These are phyloP conservation scores for Boehmeria nivea DNA, from an alignment of 306 rosid species.

Conservation along the genomic window DNA sequence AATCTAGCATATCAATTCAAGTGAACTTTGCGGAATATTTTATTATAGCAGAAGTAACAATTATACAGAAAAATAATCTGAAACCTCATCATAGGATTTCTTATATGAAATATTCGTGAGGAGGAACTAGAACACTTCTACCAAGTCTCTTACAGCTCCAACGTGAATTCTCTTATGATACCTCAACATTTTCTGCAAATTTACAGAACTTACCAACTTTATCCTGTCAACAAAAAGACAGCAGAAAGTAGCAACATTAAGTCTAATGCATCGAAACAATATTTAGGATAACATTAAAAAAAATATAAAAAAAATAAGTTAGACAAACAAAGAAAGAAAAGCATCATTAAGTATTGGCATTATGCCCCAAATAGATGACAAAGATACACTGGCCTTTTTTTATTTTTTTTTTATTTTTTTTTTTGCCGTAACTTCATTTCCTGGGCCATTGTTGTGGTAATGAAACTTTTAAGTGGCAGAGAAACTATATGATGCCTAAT, in stretches of 20 bases:
- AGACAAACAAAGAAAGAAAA: neutral
- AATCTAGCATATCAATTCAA: neutral
- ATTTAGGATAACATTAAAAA: neutral
- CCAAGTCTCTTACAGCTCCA: slow-evolving; percentile 36
- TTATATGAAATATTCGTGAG: neutral
- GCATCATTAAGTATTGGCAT: neutral
- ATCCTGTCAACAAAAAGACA: slow-evolving; percentile 60
- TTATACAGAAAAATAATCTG: no score
- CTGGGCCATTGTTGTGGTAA: no score
- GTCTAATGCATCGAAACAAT: neutral
- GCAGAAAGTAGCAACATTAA: slow-evolving; percentile 12
- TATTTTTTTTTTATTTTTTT: no score
- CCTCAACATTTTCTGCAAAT: slow-evolving; percentile 25
- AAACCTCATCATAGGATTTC: neutral
- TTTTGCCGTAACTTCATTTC: no score
- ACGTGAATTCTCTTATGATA: slow-evolving; percentile 27
- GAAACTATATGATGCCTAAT: no score
- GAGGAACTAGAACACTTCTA: slow-evolving; percentile 15
- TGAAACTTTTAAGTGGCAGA: no score
- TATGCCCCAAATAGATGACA: no score
- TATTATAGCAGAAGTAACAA: no score
- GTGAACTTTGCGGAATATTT: neutral
- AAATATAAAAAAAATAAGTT: neutral
- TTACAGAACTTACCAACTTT: slow-evolving; percentile 84
- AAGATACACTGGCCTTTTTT: no score